Evolutionary conservation across 345 rosid species (phyloP), one percentile per base, ranked within the genome.

Genomic region (Laguncularia racemosa): DNA sequence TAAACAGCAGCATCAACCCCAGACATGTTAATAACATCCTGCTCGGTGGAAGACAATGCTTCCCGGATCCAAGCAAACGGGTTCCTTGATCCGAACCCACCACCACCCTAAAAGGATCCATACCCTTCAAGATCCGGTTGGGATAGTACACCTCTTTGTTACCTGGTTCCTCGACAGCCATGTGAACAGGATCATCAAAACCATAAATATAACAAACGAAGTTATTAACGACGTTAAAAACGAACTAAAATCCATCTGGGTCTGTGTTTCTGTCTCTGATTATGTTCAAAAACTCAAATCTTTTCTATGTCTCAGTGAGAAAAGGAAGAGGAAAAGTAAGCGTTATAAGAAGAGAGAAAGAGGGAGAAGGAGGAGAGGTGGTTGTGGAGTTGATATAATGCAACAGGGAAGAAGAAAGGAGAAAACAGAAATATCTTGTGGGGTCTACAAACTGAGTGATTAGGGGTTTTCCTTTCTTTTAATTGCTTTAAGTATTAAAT

Each of bases 1-100:
- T 92, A 86, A 68, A 84, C 98, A 52, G 98, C 98, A 20, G 89
- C 70, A 55, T 92, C 98, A 14, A 92, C 71, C n/a, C 96, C 96
- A 33, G 96, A 89, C 46, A 79, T 20, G 59, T 63, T 60, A 55
- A 92, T 67, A 19, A 92, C 65, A 48, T 92, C 95, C 64, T 71
- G 84, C 68, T 92, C 98, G 12, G 71, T 52, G 4, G 98, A 77
- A 60, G 83, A 33, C 23, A 86, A 2, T 33, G 88, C 85, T 75
- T 92, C 96, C 63, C 53, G 52, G 70, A 84, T 79, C 98, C 98
- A 92, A 40, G 88, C 72, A 52, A 83, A 73, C 1, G 93, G 93
- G 73, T 80, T 83, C 3, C 95, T 84, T 40, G 83, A 56, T 20
- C 60, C 46, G 28, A 0, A 33, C 23, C 80, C 62, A 46, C 80